Conservation (phyloP, 768 basidiomycete species). For the Fistulinella prunicolor region DNA sequence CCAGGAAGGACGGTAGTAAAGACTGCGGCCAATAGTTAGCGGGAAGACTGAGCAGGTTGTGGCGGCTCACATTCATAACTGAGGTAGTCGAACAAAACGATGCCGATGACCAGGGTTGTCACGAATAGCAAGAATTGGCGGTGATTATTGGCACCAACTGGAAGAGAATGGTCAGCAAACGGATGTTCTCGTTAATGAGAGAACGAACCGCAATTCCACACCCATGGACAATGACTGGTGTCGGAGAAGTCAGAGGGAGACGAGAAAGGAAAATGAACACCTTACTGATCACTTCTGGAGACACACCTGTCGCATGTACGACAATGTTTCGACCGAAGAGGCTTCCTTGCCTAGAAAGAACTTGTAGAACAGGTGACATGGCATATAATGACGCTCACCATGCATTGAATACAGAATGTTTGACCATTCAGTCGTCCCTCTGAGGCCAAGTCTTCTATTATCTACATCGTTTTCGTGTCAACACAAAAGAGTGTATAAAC, state of each 20-base stretch:
- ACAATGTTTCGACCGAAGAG: constrained; percentile 94
- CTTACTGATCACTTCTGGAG: constrained; percentile 91
- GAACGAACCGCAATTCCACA: constrained; percentile 92
- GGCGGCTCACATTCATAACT: constrained; percentile 69
- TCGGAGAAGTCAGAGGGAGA: constrained; percentile 2
- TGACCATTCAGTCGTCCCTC: constrained; percentile 90
- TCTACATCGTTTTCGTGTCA: constrained; percentile 40
- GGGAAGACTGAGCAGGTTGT: not conserved
- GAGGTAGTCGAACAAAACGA: constrained; percentile 79
- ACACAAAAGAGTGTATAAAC: not conserved
- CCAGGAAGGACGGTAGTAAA: constrained; percentile 43
- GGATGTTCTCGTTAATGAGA: not conserved
- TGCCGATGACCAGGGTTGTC: constrained; percentile 75
- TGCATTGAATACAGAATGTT: constrained; percentile 94
- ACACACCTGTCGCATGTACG: constrained; percentile 88
- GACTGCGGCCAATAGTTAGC: constrained; percentile 37
- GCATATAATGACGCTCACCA: constrained; percentile 48
- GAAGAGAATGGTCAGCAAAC: constrained; percentile 5
- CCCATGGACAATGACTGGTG: constrained; percentile 93
- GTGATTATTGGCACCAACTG: constrained; percentile 91
- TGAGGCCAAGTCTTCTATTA: constrained; percentile 87
- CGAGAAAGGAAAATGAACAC: constrained; percentile 5
- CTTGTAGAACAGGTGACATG: not conserved
- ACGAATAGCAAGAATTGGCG: constrained; percentile 97
- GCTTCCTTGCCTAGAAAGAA: constrained; percentile 66